Percentiles rank a stretch among this genome's conserved stretches.
Evolutionary conservation across 2,329 filamentous ascomycete species (phyloP).

Genomic region (Venturia effusa): DNA sequence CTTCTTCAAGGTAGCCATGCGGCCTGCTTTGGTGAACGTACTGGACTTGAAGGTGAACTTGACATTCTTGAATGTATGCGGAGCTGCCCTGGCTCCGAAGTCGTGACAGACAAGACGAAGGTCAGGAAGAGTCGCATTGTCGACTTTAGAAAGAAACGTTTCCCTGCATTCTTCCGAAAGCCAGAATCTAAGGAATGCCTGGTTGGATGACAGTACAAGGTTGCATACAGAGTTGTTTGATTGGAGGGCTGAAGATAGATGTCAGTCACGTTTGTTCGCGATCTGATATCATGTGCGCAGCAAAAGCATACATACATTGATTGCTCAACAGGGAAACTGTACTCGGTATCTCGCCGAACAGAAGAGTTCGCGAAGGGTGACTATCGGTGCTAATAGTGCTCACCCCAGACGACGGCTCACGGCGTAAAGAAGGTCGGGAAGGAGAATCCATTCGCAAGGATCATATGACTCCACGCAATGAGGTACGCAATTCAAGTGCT

Average conservation of each 20-base stretch:
- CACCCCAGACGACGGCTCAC: conserved; percentile 7
- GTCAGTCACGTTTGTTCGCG: neutral
- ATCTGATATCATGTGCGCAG: neutral
- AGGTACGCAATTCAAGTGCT: conserved; percentile 1
- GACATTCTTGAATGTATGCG: conserved; percentile 57
- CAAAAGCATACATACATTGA: conserved; percentile 12
- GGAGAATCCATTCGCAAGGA: conserved; percentile 2
- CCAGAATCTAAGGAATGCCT: conserved; percentile 40
- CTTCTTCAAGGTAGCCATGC: conserved; percentile 62
- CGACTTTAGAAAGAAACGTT: conserved; percentile 30
- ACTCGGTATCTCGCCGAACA: conserved; percentile 40
- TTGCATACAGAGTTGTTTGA: conserved; percentile 37
- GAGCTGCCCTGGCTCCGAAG: conserved; percentile 59
- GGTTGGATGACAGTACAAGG: conserved; percentile 37
- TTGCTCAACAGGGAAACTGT: conserved; percentile 25
- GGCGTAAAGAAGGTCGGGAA: conserved; percentile 9
- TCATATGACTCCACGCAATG: neutral
- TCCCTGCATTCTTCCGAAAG: conserved; percentile 36
- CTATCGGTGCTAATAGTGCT: conserved; percentile 15
- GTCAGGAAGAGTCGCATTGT: conserved; percentile 31
- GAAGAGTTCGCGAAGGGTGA: conserved; percentile 27
- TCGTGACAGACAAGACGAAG: conserved; percentile 59
- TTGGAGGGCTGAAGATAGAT: neutral
- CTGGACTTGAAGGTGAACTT: conserved; percentile 60
- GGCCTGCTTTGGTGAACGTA: conserved; percentile 63